Base-by-base conservation (phyloP, 768 basidiomycete species). In the Mrakia frigida region DNA sequence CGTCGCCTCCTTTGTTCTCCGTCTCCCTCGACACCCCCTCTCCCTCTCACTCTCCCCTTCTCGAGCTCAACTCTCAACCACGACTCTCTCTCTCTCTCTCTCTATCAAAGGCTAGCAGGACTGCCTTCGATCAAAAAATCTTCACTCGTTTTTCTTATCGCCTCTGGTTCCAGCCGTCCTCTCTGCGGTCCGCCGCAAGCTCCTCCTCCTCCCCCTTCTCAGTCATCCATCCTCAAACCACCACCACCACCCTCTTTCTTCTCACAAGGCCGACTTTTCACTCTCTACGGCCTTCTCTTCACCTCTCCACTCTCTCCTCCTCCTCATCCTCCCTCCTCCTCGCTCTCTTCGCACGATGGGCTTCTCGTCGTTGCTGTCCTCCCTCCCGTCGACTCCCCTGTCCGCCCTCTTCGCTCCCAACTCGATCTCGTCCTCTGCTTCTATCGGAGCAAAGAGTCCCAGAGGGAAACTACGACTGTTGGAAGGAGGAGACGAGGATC, bases 391-490 rank as follows among this genome's bases (percentile, higher is more conserved):
- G 33, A 39, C 52, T 13, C 65, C 65, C 50, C 35, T 68, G 23
- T 59, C 65, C 13, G 9, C 43, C 67, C 52, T 74, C 50, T 74
- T 74, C 67, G 23, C 59, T 25, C 43, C 74, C 14, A 11, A 23
- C 16, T 50, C 73, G 35, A 10, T 46, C 31, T 18, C 13, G 0
- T 23, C 39, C 14, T 7, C 61, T 6, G 39, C 31, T 46, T 16
- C 37, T n/a, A 7, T 21, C 70, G 31, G 73, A 52, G 35, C 13
- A 16, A 21, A 11, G 31, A 43, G 46, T 23, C 52, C 43, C 37
- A 65, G 41, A 13, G 67, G 74, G 37, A 70, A 75, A 56, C 74
- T 75, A 25, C 67, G 70, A 5, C 37, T 68, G 35, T 56, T 75
- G 31, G 56, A 69, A 7, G 52, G 37, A 33, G 3, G 37, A 14